Conservation (phyloP, 495 filamentous ascomycete genomes). For the Hyaloscypha hepaticicola region DNA sequence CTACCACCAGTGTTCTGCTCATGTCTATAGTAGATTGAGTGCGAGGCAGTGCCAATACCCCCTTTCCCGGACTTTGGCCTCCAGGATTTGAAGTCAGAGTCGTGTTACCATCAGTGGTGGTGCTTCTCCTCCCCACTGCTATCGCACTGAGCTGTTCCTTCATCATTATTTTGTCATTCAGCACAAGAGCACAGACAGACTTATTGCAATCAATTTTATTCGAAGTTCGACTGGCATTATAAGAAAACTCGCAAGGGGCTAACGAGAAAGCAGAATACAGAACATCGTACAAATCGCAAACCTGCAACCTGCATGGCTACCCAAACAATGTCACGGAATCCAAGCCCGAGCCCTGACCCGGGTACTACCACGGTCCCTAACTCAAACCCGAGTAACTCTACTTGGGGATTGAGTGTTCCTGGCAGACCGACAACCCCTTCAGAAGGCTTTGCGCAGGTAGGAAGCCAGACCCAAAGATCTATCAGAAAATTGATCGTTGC, state of each 20-base stretch:
- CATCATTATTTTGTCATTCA: background rate
- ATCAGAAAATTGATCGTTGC: background rate
- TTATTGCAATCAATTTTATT: background rate
- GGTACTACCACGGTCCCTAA: no score
- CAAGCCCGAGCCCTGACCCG: background rate
- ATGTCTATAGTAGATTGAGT: background rate
- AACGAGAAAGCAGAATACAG: background rate
- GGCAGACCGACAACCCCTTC: constrained; percentile 27
- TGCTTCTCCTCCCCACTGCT: background rate
- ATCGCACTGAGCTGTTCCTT: background rate
- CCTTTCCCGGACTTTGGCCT: background rate
- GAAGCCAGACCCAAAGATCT: background rate
- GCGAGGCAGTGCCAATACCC: background rate
- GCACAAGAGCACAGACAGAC: background rate
- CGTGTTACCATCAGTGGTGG: background rate
- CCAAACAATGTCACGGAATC: background rate
- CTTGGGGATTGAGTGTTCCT: constrained; percentile 27
- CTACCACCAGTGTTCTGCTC: background rate
- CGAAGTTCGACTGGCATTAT: background rate
- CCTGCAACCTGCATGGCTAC: background rate
- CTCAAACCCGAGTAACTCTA: background rate
- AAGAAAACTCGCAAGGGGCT: background rate
- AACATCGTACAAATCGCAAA: background rate
- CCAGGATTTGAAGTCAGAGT: background rate
- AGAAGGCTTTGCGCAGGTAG: constrained; percentile 28